Percentiles rank a stretch among this genome's conserved stretches.
These are phyloP conservation scores for Epichloe gansuensis DNA, from an alignment of 2,329 filamentous ascomycete species.

Conservation along the genomic window DNA sequence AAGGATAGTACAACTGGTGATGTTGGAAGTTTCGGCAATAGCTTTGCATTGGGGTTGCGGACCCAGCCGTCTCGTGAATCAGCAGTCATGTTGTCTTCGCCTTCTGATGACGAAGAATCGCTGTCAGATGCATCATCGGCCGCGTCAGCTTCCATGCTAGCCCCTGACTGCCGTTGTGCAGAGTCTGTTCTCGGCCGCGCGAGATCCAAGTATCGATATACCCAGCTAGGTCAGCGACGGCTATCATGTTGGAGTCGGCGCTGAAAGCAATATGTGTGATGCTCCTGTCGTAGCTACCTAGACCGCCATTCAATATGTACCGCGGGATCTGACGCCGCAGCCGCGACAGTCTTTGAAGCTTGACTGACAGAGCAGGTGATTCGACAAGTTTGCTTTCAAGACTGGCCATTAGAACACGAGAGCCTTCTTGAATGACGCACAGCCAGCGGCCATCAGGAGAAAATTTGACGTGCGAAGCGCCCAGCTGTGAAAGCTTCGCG, in stretches of 20 bases:
- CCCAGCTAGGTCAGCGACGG: conserved; percentile 69
- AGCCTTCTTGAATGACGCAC: conserved; percentile 49
- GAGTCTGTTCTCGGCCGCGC: conserved; percentile 26
- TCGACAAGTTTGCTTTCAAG: conserved; percentile 11
- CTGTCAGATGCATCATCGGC: conserved; percentile 25
- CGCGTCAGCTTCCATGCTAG: conserved; percentile 20
- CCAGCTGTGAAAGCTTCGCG: conserved; percentile 39
- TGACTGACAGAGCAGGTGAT: conserved; percentile 15
- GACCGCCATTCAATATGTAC: conserved; percentile 47
- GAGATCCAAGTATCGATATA: conserved; percentile 81
- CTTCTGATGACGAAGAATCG: conserved; percentile 23
- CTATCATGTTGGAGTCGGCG: conserved; percentile 65
- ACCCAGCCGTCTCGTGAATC: conserved; percentile 51
- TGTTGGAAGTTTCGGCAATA: conserved; percentile 56
- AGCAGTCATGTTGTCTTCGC: conserved; percentile 32
- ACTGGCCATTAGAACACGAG: conserved; percentile 37
- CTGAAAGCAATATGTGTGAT: conserved; percentile 70
- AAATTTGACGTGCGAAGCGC: conserved; percentile 58
- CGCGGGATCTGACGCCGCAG: conserved; percentile 42
- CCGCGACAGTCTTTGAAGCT: conserved; percentile 37
- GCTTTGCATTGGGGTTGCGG: conserved; percentile 55
- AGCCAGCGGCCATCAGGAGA: conserved; percentile 63
- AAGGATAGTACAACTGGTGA: conserved; percentile 60
- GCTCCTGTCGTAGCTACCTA: conserved; percentile 65
- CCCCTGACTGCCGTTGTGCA: conserved; percentile 18